phyloP scores from a whole-genome alignment of 345 rosid genomes.

The Boechera stricta region DNA sequence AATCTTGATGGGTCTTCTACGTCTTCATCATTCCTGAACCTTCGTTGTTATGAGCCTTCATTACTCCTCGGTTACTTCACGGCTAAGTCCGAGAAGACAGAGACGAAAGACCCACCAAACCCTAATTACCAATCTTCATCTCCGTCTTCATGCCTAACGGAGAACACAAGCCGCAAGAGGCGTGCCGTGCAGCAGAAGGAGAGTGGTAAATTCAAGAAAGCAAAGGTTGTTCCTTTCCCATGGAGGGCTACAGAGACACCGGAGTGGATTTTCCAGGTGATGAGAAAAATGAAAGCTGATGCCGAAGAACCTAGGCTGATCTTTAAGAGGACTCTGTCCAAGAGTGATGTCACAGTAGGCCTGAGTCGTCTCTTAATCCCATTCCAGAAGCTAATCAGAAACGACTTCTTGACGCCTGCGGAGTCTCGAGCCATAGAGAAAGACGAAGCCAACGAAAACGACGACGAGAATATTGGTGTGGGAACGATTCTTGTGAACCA shows the following conservation, averaged over 20 bases:
- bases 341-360: background rate
- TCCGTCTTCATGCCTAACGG: background rate
- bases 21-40: background rate
- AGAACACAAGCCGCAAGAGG: constrained; percentile 10
- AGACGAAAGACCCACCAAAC: background rate
- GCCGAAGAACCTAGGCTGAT: background rate
- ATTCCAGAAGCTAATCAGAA: background rate
- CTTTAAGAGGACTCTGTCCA: background rate
- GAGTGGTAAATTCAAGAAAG: background rate
- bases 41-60: background rate
- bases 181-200: background rate
- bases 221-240: background rate
- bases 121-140: background rate
- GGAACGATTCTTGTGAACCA: constrained; percentile 5
- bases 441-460: background rate
- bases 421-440: background rate
- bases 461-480: background rate
- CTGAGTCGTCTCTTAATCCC: constrained; percentile 25
- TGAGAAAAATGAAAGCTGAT: background rate
- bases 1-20: background rate
- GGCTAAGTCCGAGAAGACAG: background rate
- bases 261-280: background rate
- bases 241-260: background rate
- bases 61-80: background rate
- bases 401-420: background rate